A percentile compares a stretch with the other conserved stretches of the same genome.
phyloP scores from a whole-genome alignment of 129 eudicot genomes.

The Escallonia rubra region DNA sequence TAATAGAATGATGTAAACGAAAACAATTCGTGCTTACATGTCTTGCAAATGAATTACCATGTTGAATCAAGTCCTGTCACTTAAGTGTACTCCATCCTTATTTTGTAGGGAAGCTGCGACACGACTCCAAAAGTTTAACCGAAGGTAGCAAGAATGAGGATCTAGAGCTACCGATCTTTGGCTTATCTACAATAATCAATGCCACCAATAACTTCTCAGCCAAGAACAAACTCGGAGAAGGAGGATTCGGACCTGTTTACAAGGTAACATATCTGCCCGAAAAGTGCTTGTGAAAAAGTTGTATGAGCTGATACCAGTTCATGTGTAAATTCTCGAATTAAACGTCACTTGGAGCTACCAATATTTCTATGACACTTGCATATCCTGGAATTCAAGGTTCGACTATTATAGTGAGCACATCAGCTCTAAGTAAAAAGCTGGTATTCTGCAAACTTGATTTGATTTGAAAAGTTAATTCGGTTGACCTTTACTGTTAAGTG shows the following conservation, averaged over 20 bases:
- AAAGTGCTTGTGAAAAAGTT: too few relatives aligned
- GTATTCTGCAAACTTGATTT: too few relatives aligned
- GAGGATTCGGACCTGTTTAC: slow-evolving; percentile 60
- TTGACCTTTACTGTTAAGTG: too few relatives aligned
- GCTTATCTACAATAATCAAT: slow-evolving; percentile 18
- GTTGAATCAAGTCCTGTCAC: neutral
- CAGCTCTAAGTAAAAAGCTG: too few relatives aligned
- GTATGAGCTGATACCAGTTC: too few relatives aligned
- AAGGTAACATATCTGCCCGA: slow-evolving; percentile 24
- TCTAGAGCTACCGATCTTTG: slow-evolving; percentile 40
- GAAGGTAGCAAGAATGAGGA: slow-evolving; percentile 13
- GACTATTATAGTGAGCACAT: too few relatives aligned
- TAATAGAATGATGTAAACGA: neutral
- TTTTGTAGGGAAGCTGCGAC: slow-evolving; percentile 20
- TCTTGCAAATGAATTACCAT: neutral
- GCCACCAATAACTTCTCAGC: slow-evolving; percentile 45
- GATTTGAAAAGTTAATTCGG: too few relatives aligned
- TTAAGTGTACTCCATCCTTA: neutral
- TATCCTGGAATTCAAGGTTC: too few relatives aligned
- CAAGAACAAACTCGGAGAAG: slow-evolving; percentile 44
- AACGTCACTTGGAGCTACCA: too few relatives aligned
- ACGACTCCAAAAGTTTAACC: slow-evolving; percentile 18
- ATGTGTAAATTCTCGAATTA: too few relatives aligned
- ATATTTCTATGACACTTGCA: too few relatives aligned
- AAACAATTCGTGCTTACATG: neutral